Evolutionary conservation across 2,329 filamentous ascomycete genomes (phyloP).

Genomic region (Beauveria varroae): DNA sequence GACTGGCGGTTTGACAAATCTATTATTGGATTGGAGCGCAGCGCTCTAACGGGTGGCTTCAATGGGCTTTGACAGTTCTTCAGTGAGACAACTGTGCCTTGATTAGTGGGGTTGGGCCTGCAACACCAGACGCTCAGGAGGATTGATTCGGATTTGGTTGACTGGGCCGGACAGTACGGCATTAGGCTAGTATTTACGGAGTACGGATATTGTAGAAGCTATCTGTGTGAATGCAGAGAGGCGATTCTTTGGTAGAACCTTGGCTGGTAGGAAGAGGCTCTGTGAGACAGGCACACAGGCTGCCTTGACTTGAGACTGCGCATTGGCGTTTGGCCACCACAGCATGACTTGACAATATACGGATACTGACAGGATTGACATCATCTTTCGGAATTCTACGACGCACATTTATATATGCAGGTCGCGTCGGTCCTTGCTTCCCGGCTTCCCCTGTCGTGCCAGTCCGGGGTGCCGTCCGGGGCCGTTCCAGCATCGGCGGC

Average conservation of each 20-base stretch:
- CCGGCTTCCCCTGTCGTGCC: neutral
- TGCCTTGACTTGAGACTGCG: too few relatives aligned
- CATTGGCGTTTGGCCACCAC: too few relatives aligned
- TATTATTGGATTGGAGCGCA: neutral
- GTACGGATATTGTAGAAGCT: too few relatives aligned
- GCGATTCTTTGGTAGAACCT: too few relatives aligned
- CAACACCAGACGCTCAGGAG: neutral
- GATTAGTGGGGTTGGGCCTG: neutral
- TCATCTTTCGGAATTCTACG: too few relatives aligned
- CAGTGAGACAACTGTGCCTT: neutral
- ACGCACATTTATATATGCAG: neutral
- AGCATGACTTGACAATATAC: too few relatives aligned
- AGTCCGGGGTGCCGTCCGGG: neutral
- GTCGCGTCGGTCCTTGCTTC: too few relatives aligned
- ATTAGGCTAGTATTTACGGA: too few relatives aligned
- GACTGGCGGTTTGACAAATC: neutral
- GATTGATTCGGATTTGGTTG: neutral
- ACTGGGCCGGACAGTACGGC: neutral
- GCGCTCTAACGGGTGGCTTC: neutral
- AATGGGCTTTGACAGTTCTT: neutral
- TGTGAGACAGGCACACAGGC: too few relatives aligned
- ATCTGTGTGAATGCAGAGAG: too few relatives aligned
- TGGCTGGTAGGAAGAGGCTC: too few relatives aligned
- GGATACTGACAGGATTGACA: too few relatives aligned
- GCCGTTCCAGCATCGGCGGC: neutral